phyloP scores from a whole-genome alignment of 1,284 basidiomycete genomes.

The Cutaneotrichosporon sp. region DNA sequence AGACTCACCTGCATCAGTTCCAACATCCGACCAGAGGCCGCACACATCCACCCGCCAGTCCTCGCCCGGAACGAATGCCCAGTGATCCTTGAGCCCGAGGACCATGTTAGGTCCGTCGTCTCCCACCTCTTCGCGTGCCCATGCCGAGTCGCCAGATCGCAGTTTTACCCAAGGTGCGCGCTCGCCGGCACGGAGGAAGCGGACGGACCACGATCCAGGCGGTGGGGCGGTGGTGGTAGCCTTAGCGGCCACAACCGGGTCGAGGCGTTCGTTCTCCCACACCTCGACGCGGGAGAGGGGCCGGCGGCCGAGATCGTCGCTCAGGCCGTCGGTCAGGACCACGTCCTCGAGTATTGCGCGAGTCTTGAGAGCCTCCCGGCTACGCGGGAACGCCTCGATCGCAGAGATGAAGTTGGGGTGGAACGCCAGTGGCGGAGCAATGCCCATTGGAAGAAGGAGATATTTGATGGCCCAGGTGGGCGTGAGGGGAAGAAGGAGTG shows the following conservation, averaged over 20 bases:
- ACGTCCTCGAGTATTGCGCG: constrained; percentile 29
- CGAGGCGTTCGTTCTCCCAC: constrained; percentile 48
- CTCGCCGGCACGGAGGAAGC: constrained; percentile 37
- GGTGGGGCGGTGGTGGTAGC: constrained; percentile 6
- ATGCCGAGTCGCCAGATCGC: constrained; percentile 2
- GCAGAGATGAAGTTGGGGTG: constrained; percentile 41
- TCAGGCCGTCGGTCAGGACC: constrained; percentile 38
- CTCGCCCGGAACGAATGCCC: constrained; percentile 44
- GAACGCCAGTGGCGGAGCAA: constrained; percentile 37
- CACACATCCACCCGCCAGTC: constrained; percentile 46
- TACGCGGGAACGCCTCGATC: constrained; percentile 23
- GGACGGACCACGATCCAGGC: constrained; percentile 27
- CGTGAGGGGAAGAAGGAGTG: constrained; percentile 41
- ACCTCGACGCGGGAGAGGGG: constrained; percentile 39
- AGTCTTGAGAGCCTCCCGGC: constrained; percentile 15
- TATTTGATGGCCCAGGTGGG: constrained; percentile 37
- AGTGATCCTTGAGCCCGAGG: constrained; percentile 37
- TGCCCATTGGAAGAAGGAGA: constrained; percentile 41
- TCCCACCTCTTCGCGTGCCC: constrained; percentile 25
- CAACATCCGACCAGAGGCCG: constrained; percentile 41
- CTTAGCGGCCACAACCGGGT: constrained; percentile 32
- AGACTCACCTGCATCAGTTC: constrained; percentile 25
- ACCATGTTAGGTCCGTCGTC: constrained; percentile 28
- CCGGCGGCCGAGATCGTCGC: constrained; percentile 32
- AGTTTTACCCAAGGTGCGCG: constrained; percentile 42